These are phyloP conservation scores for Cryphonectria carpinicola DNA, from an alignment of 2,329 filamentous ascomycete species.

Conservation along the genomic window DNA sequence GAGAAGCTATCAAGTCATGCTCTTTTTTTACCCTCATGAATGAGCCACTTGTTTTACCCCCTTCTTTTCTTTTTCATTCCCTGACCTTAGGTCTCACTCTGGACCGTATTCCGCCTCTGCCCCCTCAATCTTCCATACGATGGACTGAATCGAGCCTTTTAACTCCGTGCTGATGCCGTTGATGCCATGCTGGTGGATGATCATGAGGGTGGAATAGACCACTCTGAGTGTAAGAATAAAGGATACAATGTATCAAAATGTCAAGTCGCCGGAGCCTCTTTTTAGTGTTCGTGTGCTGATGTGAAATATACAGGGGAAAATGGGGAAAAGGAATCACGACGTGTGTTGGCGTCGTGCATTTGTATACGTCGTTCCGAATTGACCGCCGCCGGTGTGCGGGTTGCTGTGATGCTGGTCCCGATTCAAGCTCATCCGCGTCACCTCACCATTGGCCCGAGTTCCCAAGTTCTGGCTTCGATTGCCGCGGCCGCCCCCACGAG, in stretches of 20 bases:
- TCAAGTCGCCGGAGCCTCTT: not conserved
- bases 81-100: not conserved
- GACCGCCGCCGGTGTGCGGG: too few relatives aligned
- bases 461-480: not conserved
- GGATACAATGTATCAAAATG: slow-evolving; percentile 1
- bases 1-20: slow-evolving; percentile 5
- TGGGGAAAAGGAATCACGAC: not conserved
- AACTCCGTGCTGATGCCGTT: slow-evolving; percentile 22
- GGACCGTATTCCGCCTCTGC: not conserved
- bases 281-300: not conserved
- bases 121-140: not conserved
- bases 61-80: not conserved
- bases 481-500: not conserved
- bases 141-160: slow-evolving; percentile 7
- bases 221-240: slow-evolving; percentile 7
- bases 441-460: not conserved
- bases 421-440: not conserved
- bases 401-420: not conserved
- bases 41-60: not conserved
- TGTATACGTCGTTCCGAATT: not conserved
- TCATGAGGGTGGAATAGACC: not conserved
- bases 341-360: not conserved
- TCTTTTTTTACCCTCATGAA: not conserved
- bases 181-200: slow-evolving; percentile 17
- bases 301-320: slow-evolving; percentile 15